Percentiles rank a stretch among this genome's conserved stretches.
phyloP scores from a whole-genome alignment of 2,329 filamentous ascomycete genomes.

The Paramyrothecium sp. region DNA sequence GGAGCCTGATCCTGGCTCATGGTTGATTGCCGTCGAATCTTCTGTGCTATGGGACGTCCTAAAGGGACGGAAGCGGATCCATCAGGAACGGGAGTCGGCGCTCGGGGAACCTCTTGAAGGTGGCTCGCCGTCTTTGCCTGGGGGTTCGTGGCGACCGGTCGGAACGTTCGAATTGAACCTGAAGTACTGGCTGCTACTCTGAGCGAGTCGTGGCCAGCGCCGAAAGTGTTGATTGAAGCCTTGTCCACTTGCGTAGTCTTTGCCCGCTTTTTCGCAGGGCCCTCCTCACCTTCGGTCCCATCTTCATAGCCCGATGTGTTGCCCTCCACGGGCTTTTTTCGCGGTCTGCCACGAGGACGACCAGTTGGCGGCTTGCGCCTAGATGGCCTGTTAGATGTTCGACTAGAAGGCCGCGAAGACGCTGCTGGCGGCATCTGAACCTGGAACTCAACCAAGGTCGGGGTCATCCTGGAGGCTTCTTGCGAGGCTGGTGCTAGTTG shows the following conservation, averaged over 20 bases:
- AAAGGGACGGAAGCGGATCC: slow-evolving; percentile 23
- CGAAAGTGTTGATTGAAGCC: slow-evolving; percentile 71
- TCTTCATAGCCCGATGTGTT: slow-evolving; percentile 76
- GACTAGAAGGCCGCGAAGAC: slow-evolving; percentile 58
- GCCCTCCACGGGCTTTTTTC: slow-evolving; percentile 55
- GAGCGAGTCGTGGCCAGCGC: slow-evolving; percentile 72
- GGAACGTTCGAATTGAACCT: slow-evolving; percentile 80
- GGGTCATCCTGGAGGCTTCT: slow-evolving; percentile 33
- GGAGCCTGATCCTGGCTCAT: slow-evolving; percentile 50
- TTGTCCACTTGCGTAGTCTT: slow-evolving; percentile 73
- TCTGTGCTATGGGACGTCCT: slow-evolving; percentile 28
- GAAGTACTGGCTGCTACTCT: slow-evolving; percentile 89
- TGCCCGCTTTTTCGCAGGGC: slow-evolving; percentile 65
- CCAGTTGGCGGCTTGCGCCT: slow-evolving; percentile 44
- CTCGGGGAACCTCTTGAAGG: slow-evolving; percentile 71
- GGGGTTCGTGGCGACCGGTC: slow-evolving; percentile 61
- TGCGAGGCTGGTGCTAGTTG: slow-evolving; percentile 14
- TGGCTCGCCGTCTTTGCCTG: slow-evolving; percentile 47
- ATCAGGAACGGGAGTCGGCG: slow-evolving; percentile 72
- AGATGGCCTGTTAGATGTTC: slow-evolving; percentile 48
- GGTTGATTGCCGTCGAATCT: slow-evolving; percentile 59
- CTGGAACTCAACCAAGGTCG: slow-evolving; percentile 25
- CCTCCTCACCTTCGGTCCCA: slow-evolving; percentile 59
- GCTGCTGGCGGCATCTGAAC: slow-evolving; percentile 17
- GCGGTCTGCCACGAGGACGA: slow-evolving; percentile 53